Conservation (phyloP, 2,329 filamentous ascomycete species). For the Albifimbria verrucaria region DNA sequence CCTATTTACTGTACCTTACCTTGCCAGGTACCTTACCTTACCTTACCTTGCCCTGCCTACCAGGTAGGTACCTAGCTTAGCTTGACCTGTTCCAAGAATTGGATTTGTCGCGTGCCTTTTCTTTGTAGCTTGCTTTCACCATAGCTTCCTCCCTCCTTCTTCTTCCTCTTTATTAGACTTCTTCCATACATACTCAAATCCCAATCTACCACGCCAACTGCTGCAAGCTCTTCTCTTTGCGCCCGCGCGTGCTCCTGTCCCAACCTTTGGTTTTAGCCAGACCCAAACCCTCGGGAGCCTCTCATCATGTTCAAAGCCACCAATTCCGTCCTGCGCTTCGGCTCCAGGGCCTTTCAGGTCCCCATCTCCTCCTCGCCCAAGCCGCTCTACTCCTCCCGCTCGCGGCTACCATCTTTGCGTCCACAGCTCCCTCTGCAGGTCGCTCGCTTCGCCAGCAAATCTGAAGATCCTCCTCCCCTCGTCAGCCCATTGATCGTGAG, state of each 20-base stretch:
- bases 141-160: not conserved
- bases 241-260: too few species aligned
- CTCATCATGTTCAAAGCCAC: conserved; percentile 27
- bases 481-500: conserved; percentile 45
- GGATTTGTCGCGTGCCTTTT: too few species aligned
- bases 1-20: too few species aligned
- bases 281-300: not conserved
- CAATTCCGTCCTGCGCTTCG: conserved; percentile 18
- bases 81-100: too few species aligned
- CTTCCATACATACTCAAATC: too few species aligned
- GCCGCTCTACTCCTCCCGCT: conserved; percentile 8
- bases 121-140: not conserved
- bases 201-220: too few species aligned
- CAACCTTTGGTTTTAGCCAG: not conserved
- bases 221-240: too few species aligned
- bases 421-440: conserved; percentile 8
- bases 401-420: too few species aligned
- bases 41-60: not conserved
- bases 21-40: not conserved
- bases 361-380: not conserved
- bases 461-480: conserved; percentile 18
- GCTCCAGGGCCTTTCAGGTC: conserved; percentile 11
- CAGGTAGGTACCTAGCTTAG: too few species aligned
- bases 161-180: too few species aligned
- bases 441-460: conserved; percentile 21